phyloP scores from a whole-genome alignment of 371 early-diverging fungal species.

The Apophysomyces trapeziformis region DNA sequence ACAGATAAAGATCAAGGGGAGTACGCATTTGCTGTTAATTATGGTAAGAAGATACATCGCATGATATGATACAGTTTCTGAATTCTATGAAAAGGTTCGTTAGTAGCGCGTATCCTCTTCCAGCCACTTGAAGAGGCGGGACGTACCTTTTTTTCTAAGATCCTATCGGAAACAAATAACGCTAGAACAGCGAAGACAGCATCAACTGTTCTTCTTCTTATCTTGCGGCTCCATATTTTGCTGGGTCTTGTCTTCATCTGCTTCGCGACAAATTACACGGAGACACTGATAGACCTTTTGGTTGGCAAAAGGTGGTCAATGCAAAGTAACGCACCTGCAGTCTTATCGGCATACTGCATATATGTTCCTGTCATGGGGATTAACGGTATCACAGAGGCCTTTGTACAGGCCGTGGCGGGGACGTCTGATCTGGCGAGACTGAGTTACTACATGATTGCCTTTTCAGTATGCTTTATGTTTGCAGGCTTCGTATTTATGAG shows the following conservation, averaged over 20 bases:
- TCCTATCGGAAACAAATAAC: constrained; percentile 30
- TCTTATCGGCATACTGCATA: constrained; percentile 77
- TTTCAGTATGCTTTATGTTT: constrained; percentile 74
- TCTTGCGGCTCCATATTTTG: constrained; percentile 78
- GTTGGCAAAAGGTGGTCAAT: constrained; percentile 69
- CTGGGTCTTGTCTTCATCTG: constrained; percentile 81
- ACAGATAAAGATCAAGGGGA: constrained; percentile 71
- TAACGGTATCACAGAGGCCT: constrained; percentile 95
- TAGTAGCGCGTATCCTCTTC: constrained; percentile 89
- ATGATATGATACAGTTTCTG: not conserved
- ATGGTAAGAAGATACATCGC: constrained; percentile 59
- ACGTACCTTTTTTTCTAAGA: constrained; percentile 80
- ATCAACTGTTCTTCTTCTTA: constrained; percentile 58
- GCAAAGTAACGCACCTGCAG: constrained; percentile 54
- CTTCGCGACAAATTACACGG: constrained; percentile 86
- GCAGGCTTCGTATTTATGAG: constrained; percentile 65
- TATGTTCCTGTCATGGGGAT: constrained; percentile 94
- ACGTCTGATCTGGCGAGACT: constrained; percentile 61
- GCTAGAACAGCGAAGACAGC: constrained; percentile 36
- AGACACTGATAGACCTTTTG: constrained; percentile 71
- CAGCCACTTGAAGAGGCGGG: constrained; percentile 93
- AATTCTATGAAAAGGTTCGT: constrained; percentile 64
- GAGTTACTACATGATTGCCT: constrained; percentile 76
- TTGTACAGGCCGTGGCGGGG: constrained; percentile 85
- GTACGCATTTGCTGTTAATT: constrained; percentile 85